A percentile compares a stretch with the other conserved stretches of the same genome.
phyloP scores from a whole-genome alignment of 1,284 basidiomycete species.

The Sanghuangporus baumii region DNA sequence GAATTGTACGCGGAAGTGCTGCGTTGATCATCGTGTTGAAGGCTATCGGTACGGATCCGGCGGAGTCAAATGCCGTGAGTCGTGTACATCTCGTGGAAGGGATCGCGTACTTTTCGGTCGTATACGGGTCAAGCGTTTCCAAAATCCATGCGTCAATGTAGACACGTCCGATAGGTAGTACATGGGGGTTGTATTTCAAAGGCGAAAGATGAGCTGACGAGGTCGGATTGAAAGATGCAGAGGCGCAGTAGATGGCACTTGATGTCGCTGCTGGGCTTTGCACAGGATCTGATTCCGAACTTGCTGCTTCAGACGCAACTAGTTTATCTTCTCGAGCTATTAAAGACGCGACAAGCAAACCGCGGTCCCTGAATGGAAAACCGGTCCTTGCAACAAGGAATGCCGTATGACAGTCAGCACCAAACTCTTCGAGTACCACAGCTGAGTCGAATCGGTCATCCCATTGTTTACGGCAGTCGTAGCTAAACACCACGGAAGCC shows the following conservation, averaged over 20 bases:
- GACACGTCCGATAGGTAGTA: conserved; percentile 74
- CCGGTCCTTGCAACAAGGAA: conserved; percentile 69
- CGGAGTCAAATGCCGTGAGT: conserved; percentile 85
- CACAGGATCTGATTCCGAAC: conserved; percentile 24
- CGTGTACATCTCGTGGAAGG: conserved; percentile 91
- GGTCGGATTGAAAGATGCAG: conserved; percentile 68
- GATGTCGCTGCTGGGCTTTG: conserved; percentile 32
- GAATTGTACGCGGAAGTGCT: conserved; percentile 60
- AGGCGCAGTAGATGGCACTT: conserved; percentile 69
- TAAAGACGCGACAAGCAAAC: conserved; percentile 77
- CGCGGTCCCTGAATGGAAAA: conserved; percentile 90
- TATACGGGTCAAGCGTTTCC: conserved; percentile 96
- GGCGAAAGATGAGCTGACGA: conserved; percentile 52
- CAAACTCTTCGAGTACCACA: conserved; percentile 73
- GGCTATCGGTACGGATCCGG: conserved; percentile 80
- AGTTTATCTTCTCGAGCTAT: conserved; percentile 45
- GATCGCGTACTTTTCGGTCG: conserved; percentile 90
- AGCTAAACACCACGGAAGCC: conserved; percentile 64
- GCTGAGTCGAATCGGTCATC: conserved; percentile 78
- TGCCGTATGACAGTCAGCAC: conserved; percentile 66
- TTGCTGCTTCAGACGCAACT: conserved; percentile 18
- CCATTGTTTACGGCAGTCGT: conserved; percentile 75
- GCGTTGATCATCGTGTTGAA: conserved; percentile 88
- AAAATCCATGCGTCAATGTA: conserved; percentile 95
- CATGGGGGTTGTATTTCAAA: conserved; percentile 74